Conservation (phyloP, 306 rosid genomes). For the Rosa chinensis region DNA sequence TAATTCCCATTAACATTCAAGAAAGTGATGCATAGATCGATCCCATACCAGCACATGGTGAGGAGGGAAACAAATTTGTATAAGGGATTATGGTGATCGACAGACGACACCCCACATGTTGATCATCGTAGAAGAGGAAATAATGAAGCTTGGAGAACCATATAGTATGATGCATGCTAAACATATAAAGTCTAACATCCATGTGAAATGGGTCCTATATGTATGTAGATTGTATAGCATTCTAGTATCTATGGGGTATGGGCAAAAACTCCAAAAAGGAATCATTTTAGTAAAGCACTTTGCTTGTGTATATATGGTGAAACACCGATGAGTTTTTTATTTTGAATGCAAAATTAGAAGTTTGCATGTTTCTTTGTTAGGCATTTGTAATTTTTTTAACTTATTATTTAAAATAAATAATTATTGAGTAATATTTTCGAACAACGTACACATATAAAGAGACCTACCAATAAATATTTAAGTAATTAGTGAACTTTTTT, state of each 20-base stretch:
- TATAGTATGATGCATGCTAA: not conserved
- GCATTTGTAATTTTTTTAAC: too few relatives aligned
- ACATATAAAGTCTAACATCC: not conserved
- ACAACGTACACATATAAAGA: too few relatives aligned
- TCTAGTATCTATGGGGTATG: constrained; percentile 3
- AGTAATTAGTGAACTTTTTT: too few relatives aligned
- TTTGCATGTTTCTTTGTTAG: not conserved
- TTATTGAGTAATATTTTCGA: not conserved
- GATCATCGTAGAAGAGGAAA: not conserved
- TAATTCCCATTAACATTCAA: not conserved
- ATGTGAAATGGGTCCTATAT: constrained; percentile 9
- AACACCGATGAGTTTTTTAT: not conserved
- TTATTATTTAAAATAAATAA: too few relatives aligned
- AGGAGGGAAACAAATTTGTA: not conserved
- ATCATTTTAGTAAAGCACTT: not conserved
- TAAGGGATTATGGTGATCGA: not conserved
- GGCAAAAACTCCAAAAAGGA: constrained; percentile 2
- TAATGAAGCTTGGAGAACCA: not conserved
- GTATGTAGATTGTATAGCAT: not conserved
- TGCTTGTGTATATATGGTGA: not conserved
- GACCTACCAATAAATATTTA: too few relatives aligned
- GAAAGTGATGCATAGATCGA: not conserved
- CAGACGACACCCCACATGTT: constrained; percentile 31
- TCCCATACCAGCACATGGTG: constrained; percentile 10
- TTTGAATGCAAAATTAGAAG: not conserved